Percentiles rank a stretch among this genome's conserved stretches.
Conservation (phyloP, 2,329 filamentous ascomycete genomes). For the Akanthomyces dipterigenus region DNA sequence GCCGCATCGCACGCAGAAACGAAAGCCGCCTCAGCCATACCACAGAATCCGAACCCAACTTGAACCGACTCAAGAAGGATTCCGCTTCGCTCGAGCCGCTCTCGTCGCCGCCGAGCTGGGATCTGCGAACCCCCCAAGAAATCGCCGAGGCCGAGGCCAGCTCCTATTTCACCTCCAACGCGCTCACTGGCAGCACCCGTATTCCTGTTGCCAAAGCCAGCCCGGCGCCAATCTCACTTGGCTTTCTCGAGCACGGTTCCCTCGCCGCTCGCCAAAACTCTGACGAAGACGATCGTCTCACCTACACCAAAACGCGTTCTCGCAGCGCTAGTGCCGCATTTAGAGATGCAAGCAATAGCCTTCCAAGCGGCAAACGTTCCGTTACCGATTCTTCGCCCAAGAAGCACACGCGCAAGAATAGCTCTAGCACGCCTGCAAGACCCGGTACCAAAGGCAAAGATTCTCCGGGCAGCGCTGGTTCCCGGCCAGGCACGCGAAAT, state of each 20-base stretch:
- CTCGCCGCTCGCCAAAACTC: conserved; percentile 55
- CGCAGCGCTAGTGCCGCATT: conserved; percentile 62
- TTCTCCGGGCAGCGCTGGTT: conserved; percentile 37
- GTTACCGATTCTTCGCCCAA: conserved; percentile 48
- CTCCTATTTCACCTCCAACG: conserved; percentile 46
- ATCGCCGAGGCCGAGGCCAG: conserved; percentile 55
- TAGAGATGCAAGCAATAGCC: conserved; percentile 17
- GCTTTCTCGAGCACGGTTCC: conserved; percentile 67
- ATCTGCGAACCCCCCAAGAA: conserved; percentile 71
- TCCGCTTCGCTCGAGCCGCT: conserved; percentile 34
- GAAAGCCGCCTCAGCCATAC: conserved; percentile 29
- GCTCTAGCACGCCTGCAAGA: conserved; percentile 34
- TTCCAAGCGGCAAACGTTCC: conserved; percentile 33
- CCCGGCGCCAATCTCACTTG: conserved; percentile 65
- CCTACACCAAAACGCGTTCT: conserved; percentile 56
- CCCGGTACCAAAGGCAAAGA: conserved; percentile 55
- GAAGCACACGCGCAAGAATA: conserved; percentile 39
- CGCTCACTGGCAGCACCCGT: conserved; percentile 60
- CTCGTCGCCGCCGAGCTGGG: conserved; percentile 49
- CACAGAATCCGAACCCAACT: conserved; percentile 25
- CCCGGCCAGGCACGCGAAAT: conserved; percentile 56
- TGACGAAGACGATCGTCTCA: conserved; percentile 51
- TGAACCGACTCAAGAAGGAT: conserved; percentile 36
- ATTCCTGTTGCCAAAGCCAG: conserved; percentile 83
- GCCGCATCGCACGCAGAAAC: conserved; percentile 35